Percentiles rank a stretch among this genome's conserved stretches.
phyloP scores from a whole-genome alignment of 139 green algal genomes.

The Tetradesmus obliquus region DNA sequence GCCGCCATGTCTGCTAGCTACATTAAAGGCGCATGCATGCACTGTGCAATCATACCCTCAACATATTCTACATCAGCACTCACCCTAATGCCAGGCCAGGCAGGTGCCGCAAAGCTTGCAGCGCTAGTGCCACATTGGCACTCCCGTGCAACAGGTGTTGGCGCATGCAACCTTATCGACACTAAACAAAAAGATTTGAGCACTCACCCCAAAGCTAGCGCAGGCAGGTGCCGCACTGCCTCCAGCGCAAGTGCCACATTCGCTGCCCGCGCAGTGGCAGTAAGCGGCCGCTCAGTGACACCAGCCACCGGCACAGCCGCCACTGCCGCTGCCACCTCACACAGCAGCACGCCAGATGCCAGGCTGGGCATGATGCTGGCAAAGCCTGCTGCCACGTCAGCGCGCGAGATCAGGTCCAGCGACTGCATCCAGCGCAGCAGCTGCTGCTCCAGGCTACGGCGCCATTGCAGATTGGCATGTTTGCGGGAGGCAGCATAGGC shows the following conservation, averaged over 20 bases:
- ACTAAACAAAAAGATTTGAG: too few relatives aligned
- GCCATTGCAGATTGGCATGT: not conserved
- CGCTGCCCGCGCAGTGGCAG: not conserved
- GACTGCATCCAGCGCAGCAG: slow-evolving; percentile 31
- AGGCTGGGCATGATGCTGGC: not conserved
- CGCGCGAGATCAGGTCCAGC: slow-evolving; percentile 9
- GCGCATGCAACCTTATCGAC: too few relatives aligned
- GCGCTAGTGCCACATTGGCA: too few relatives aligned
- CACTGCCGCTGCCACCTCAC: slow-evolving; percentile 27
- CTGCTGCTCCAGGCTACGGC: slow-evolving; percentile 15
- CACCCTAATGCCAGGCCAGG: not conserved
- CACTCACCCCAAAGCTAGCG: not conserved
- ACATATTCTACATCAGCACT: too few relatives aligned
- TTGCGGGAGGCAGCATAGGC: not conserved
- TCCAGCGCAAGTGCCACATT: slow-evolving; percentile 13
- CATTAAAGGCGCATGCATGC: too few relatives aligned
- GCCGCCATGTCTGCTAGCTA: too few relatives aligned
- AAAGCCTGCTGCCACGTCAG: slow-evolving; percentile 18
- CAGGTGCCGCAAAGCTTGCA: not conserved
- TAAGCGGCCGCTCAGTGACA: not conserved
- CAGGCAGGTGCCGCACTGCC: slow-evolving; percentile 21
- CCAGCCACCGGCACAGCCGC: slow-evolving; percentile 6
- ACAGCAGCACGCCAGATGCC: slow-evolving; percentile 29
- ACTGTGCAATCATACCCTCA: too few relatives aligned
- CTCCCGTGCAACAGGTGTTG: too few relatives aligned